Evolutionary conservation across 2,329 filamentous ascomycete species (phyloP), one percentile per base, ranked within the genome.

Genomic region (Hirsutella rhossiliensis): DNA sequence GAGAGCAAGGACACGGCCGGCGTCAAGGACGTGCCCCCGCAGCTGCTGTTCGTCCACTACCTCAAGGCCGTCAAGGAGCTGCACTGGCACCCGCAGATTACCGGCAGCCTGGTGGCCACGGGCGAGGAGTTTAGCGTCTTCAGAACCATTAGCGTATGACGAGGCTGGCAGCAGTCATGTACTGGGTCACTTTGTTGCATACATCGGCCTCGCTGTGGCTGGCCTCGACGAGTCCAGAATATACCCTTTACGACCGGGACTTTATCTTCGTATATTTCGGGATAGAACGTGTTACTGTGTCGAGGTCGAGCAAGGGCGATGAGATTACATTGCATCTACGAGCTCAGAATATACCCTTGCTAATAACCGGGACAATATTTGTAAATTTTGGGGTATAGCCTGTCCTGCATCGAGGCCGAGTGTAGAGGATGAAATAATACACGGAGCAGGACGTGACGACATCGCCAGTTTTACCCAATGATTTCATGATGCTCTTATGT

Each of bases 11-110:
- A 94, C 57, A 89, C 84, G 4, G 87, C 83, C 0, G 88, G 87
- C 43, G 80, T 90, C 36, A 80, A 86, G 57, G 90, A 95, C 50
- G 87, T 97, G 50, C 92, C 92, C 46, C 87, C 92, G 5, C 92
- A 98, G 65, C 67, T 98, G 55, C 70, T 98, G 50, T 98, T 98
- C 63, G 88, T 96, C 58, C 92, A 98, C 67, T 96, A 94, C 62
- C 87, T 94, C 70, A 84, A 94, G 56, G 82, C 87, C 54, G 88
- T 88, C 45, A 97, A 96, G 76, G 92, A 98, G 67, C 69, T 89
- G 32, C 92, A 98, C 67, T 98, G 92, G 90, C 90, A 97, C 67
- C 85, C 84, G 30, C 92, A 98, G 69, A 95, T 97, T 60, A 85
- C 87, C 1, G 92, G 92, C 28, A 81, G 80, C 30, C 67, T 97